Evolutionary conservation across 2,329 filamentous ascomycete genomes (phyloP).

Genomic region (Nothomitra cinnamomea): DNA sequence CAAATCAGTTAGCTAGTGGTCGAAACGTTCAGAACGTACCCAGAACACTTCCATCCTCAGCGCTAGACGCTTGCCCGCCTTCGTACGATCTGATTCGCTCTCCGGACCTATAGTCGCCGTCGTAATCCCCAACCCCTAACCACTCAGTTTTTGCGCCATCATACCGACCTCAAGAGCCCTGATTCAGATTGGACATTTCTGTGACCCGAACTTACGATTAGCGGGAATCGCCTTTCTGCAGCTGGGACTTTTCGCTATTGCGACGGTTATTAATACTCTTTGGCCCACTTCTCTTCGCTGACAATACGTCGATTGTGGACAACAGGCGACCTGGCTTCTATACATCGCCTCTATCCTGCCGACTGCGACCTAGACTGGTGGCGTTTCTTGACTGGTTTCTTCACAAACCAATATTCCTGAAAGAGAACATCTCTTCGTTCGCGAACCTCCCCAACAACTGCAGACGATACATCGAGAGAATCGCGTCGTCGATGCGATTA

Average conservation of each 20-base stretch:
- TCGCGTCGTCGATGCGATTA: background rate
- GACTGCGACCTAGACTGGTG: background rate
- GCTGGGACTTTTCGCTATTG: background rate
- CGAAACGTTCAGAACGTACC: no score
- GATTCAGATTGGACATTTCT: background rate
- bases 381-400: constrained; percentile 2
- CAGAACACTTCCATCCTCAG: background rate
- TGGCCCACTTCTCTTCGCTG: no score
- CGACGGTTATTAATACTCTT: background rate
- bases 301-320: no score
- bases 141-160: background rate
- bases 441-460: background rate
- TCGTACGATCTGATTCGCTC: background rate
- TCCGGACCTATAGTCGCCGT: background rate
- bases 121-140: constrained; percentile 2
- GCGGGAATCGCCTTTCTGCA: background rate
- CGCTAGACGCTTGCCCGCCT: background rate
- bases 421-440: background rate
- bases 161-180: background rate
- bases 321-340: no score
- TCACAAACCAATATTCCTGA: background rate
- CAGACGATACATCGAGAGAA: background rate
- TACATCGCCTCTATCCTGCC: no score
- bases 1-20: no score
- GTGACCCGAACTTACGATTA: background rate